A percentile compares a stretch with the other conserved stretches of the same genome.
Evolutionary conservation across 768 basidiomycete species (phyloP).

Genomic region (Albatrellus ellisii): DNA sequence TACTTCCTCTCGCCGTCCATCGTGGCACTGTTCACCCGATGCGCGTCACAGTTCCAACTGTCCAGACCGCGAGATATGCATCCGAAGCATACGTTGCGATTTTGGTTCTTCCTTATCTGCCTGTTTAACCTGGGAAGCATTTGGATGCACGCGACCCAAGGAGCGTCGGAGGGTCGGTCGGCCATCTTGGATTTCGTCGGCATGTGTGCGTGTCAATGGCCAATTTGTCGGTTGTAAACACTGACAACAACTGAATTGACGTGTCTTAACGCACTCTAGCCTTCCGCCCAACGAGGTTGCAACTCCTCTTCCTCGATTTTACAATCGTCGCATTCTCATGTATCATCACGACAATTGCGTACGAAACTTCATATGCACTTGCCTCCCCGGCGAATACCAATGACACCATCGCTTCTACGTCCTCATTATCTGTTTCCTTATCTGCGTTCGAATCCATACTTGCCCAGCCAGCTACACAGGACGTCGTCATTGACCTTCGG

Average conservation of each 20-base stretch:
- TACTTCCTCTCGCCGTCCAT: conserved; percentile 67
- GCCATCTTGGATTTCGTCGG: conserved; percentile 73
- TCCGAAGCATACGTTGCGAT: conserved; percentile 48
- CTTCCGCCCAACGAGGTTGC: conserved; percentile 48
- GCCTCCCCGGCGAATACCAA: conserved; percentile 27
- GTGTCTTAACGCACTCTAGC: conserved; percentile 14
- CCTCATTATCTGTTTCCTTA: conserved; percentile 17
- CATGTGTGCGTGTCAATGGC: conserved; percentile 35
- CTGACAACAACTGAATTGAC: no score
- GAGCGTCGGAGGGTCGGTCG: conserved; percentile 41
- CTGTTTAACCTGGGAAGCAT: conserved; percentile 45
- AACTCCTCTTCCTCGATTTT: conserved; percentile 55
- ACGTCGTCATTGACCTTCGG: conserved; percentile 44
- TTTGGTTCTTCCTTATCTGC: conserved; percentile 48
- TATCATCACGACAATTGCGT: conserved; percentile 53
- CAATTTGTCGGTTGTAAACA: background rate
- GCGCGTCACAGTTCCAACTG: conserved; percentile 51
- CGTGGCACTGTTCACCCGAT: conserved; percentile 38
- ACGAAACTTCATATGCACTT: conserved; percentile 40
- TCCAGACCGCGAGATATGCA: conserved; percentile 57
- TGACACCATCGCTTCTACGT: conserved; percentile 25
- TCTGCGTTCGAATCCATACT: conserved; percentile 3
- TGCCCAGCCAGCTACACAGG: conserved; percentile 9
- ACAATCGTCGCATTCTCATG: conserved; percentile 55
- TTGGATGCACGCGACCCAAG: conserved; percentile 45